Evolutionary conservation across 805 yeast genomes (phyloP), one percentile per base, ranked within the genome.

Genomic region (Metschnikowia peoriensis): DNA sequence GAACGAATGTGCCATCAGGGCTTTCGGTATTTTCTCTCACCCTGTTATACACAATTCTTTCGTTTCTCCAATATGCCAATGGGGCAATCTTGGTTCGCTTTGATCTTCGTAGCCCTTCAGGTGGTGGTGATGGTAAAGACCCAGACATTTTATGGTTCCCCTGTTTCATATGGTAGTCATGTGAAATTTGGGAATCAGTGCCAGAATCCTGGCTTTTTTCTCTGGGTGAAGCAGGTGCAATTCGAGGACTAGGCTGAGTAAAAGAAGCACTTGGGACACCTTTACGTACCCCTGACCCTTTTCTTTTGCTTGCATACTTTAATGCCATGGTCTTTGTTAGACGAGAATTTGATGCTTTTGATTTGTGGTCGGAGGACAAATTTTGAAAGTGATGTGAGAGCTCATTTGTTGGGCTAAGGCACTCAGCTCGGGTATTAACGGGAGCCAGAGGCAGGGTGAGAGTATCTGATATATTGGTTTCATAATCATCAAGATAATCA

Each of bases 21-120:
- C 77, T 79, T 15, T 58, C 65, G 16, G 59, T 61, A 41, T 76
- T 72, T 38, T 66, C 70, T 39, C 57, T 37, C 7, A 75, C 73
- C 38, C 71, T 56, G 1, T 71, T 60, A 62, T 87, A 90, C 3
- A 88, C 80, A 32, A 87, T 80, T 54, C 83, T 75, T 67, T 90
- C 97, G 62, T 88, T 88, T 65, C 88, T 81, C 97, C 97, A 90
- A 65, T 78, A 88, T 2, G 89, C 92, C 56, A 90, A 70, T 0
- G 96, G 93, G 4, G 85, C 80, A 7, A 87, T 77, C 55, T 81
- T 79, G 0, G 82, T 79, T 61, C 97, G 76, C 34, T 78, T 74
- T 0, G 96, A 87, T 57, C 88, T 72, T 56, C 96, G 74, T 2
- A 81, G 61, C 0, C 83, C 80, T 51, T 71, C 76, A 7, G 76